phyloP scores from a whole-genome alignment of 495 filamentous ascomycete genomes.

The Penicillium canescens region DNA sequence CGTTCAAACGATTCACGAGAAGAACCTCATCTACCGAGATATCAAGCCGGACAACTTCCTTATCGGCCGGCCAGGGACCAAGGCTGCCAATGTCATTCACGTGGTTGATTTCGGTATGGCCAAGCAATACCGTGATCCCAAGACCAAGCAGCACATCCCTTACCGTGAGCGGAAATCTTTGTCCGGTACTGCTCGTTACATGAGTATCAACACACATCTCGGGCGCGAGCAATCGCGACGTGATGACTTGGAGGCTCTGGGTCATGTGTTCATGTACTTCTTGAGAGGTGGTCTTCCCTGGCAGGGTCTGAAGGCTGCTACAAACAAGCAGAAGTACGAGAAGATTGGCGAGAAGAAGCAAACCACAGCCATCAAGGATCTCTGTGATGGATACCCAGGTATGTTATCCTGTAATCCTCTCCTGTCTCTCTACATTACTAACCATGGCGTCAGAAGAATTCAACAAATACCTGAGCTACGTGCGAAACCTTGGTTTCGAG shows the following conservation, averaged over 20 bases:
- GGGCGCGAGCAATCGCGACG: slow-evolving; percentile 94
- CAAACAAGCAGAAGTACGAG: slow-evolving; percentile 99
- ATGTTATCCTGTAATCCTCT: slow-evolving; percentile 16
- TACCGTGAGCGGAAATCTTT: slow-evolving; percentile 97
- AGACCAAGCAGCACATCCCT: slow-evolving; percentile 99
- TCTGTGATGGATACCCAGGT: slow-evolving; percentile 94
- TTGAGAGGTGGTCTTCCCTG: slow-evolving; percentile 92
- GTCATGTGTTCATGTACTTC: slow-evolving; percentile 99
- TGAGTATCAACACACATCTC: slow-evolving; percentile 99
- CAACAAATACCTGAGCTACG: slow-evolving; percentile 95
- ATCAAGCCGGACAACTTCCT: slow-evolving; percentile 99
- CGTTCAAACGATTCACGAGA: slow-evolving; percentile 99
- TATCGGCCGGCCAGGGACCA: slow-evolving; percentile 89
- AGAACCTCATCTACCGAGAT: slow-evolving; percentile 98
- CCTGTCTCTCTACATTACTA: slow-evolving; percentile 3
- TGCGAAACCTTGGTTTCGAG: slow-evolving; percentile 97
- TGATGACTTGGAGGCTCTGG: slow-evolving; percentile 94
- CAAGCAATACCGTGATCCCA: slow-evolving; percentile 98
- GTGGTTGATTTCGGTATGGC: slow-evolving; percentile 99
- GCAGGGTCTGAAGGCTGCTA: slow-evolving; percentile 98
- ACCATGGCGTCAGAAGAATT: slow-evolving; percentile 70
- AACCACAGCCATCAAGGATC: slow-evolving; percentile 92
- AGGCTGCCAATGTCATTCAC: slow-evolving; percentile 96
- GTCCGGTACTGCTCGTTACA: slow-evolving; percentile 96
- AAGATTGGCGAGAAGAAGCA: slow-evolving; percentile 99